Percentiles rank a stretch among this genome's conserved stretches.
phyloP scores from a whole-genome alignment of 768 basidiomycete species.

The Mycena floridula region DNA sequence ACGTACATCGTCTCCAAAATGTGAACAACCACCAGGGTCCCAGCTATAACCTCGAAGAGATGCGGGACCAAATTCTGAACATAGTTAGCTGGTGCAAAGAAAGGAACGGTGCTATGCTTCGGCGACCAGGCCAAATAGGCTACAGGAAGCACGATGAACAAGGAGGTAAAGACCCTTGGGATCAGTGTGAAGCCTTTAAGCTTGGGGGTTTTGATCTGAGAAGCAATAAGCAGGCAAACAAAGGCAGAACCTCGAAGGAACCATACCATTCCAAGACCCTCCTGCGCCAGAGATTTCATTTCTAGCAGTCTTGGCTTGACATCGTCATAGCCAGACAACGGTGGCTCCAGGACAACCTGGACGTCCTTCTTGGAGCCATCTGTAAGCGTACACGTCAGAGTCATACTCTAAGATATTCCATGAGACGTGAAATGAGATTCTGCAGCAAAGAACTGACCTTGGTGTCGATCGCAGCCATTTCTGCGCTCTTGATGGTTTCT shows the following conservation, averaged over 20 bases:
- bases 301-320: conserved; percentile 74
- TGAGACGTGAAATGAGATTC: not conserved
- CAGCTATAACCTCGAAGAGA: conserved; percentile 1
- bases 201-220: conserved; percentile 55
- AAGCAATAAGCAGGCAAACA: not conserved
- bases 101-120: conserved; percentile 22
- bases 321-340: conserved; percentile 68
- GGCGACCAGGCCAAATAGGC: conserved; percentile 25
- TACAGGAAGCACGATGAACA: conserved; percentile 19
- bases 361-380: conserved; percentile 41
- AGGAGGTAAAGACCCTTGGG: conserved; percentile 15
- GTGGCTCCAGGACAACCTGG: conserved; percentile 60
- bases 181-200: conserved; percentile 52
- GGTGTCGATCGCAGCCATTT: conserved; percentile 64
- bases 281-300: conserved; percentile 80
- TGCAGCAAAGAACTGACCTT: conserved; percentile 35
- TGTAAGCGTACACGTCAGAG: conserved; percentile 55
- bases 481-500: conserved; percentile 50
- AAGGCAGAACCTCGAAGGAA: not conserved
- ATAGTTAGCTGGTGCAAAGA: conserved; percentile 21
- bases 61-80: conserved; percentile 24
- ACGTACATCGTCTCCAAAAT: conserved; percentile 43
- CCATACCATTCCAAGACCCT: conserved; percentile 72
- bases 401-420: conserved; percentile 52
- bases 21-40: conserved; percentile 27